These are phyloP conservation scores for Blastocystis sp. DNA, from an alignment of 352 stramenopile species.

Conservation along the genomic window DNA sequence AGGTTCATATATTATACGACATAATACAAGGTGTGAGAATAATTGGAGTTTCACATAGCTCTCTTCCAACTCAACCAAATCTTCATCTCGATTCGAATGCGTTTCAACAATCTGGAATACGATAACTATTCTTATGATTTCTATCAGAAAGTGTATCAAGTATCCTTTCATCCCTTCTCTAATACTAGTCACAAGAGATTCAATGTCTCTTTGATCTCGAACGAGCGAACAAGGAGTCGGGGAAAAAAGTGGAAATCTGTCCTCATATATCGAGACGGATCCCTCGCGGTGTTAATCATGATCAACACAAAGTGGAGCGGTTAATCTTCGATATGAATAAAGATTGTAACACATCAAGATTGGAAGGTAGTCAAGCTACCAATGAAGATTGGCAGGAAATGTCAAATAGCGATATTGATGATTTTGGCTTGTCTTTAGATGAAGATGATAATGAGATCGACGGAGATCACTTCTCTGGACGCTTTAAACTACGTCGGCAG, in stretches of 20 bases:
- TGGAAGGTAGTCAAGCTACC: neutral
- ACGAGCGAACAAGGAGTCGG: neutral
- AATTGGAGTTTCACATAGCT: neutral
- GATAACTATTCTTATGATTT: neutral
- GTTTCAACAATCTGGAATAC: neutral
- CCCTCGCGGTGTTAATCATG: neutral
- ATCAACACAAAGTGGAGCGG: neutral
- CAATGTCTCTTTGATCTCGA: conserved; percentile 17
- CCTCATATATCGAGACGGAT: neutral
- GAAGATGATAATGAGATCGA: neutral
- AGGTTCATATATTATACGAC: conserved; percentile 38
- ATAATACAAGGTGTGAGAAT: conserved; percentile 7
- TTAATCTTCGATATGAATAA: neutral
- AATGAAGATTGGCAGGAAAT: neutral
- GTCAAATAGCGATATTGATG: neutral
- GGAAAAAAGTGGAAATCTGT: neutral
- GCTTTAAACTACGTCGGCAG: neutral
- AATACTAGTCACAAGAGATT: neutral
- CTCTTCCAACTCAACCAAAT: conserved; percentile 12
- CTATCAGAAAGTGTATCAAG: conserved; percentile 18
- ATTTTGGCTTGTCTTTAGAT: neutral
- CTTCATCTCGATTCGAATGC: conserved; percentile 2
- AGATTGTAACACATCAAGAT: neutral
- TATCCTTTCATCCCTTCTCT: neutral
- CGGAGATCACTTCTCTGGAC: neutral